Base-by-base conservation (phyloP, 1,284 basidiomycete species). In the Xerocomus nothofagi region DNA sequence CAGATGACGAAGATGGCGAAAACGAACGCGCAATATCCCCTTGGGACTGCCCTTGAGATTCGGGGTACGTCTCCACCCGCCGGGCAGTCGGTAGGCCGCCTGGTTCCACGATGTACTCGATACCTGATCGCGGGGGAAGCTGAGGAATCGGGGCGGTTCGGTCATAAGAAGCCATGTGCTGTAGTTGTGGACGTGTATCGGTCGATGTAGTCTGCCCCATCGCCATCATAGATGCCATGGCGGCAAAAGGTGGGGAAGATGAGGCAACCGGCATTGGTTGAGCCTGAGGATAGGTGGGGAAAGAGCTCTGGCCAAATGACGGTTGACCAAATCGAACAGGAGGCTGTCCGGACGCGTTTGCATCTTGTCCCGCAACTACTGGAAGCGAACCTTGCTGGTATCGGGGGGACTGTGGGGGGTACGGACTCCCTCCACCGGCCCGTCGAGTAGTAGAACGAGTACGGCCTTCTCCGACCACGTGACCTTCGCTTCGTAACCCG, bases 381-480 rank as follows among this genome's bases (percentile, higher is more conserved):
- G 63, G 55, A 27, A 66, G 54, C 3, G 55, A 34, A 9, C 26
- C 50, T 33, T 66, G 63, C 7, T 52, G 59, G 36, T 67, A 57
- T 12, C 59, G 60, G 17, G 64, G 65, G 6, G 63, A 63, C 8
- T 68, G 58, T 18, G 62, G 56, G 14, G 66, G 63, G 43, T 67
- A 70, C 5, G 67, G 65, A 17, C 51, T 56, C 6, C 55, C 57
- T 4, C 41, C 50, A 12, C 51, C 59, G 15, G 50, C 3, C 14
- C 68, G 57, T 36, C 68, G 56, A 15, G 54, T 49, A 8, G 38
- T 17, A 9, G 67, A 50, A n/a, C 66, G 59, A n/a, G 59, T 41
- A 14, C 58, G 54, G 40, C 62, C 44, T 54, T 67, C 63, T 7
- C 71, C 69, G 14, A 71, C 68, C 27, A 68, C 52, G 40, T 73